Conservation (phyloP, 2,329 filamentous ascomycete species). For the Phoma sp. region DNA sequence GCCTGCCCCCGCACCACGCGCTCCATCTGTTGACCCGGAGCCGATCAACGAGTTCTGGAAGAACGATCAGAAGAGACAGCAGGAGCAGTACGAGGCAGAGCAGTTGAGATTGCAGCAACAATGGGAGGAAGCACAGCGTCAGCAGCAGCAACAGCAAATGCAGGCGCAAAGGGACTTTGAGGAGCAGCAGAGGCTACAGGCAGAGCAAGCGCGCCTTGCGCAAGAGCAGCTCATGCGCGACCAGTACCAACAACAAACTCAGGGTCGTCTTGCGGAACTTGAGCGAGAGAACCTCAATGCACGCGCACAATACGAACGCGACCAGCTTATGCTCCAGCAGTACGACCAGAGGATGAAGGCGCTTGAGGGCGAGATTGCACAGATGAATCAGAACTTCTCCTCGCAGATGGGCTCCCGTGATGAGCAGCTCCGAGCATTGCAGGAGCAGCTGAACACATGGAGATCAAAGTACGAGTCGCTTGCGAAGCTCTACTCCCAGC, state of each 20-base stretch:
- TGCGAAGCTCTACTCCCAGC: conserved; percentile 95
- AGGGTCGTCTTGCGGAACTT: conserved; percentile 92
- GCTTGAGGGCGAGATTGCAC: conserved; percentile 83
- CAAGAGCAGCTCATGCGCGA: conserved; percentile 89
- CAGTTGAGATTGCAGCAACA: conserved; percentile 87
- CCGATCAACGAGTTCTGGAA: conserved; percentile 99
- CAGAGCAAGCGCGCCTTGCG: conserved; percentile 88
- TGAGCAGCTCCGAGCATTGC: conserved; percentile 89
- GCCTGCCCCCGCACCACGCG: conserved; percentile 70
- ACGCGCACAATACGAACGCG: conserved; percentile 93
- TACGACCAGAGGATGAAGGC: conserved; percentile 94
- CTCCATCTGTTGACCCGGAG: conserved; percentile 81
- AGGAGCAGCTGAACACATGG: conserved; percentile 98
- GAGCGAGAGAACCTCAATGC: conserved; percentile 96
- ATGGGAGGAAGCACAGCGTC: conserved; percentile 79
- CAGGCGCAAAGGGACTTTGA: conserved; percentile 96
- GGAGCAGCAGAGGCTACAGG: conserved; percentile 85
- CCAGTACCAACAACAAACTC: conserved; percentile 91
- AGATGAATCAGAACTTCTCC: conserved; percentile 81
- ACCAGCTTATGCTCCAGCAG: conserved; percentile 95
- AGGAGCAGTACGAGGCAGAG: conserved; percentile 94
- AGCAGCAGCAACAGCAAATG: conserved; percentile 81
- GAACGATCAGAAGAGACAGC: conserved; percentile 86
- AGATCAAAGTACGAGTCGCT: conserved; percentile 95
- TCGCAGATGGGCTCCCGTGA: conserved; percentile 90